A percentile compares a stretch with the other conserved stretches of the same genome.
Conservation (phyloP, 495 filamentous ascomycete genomes). For the Patellaria atrata region DNA sequence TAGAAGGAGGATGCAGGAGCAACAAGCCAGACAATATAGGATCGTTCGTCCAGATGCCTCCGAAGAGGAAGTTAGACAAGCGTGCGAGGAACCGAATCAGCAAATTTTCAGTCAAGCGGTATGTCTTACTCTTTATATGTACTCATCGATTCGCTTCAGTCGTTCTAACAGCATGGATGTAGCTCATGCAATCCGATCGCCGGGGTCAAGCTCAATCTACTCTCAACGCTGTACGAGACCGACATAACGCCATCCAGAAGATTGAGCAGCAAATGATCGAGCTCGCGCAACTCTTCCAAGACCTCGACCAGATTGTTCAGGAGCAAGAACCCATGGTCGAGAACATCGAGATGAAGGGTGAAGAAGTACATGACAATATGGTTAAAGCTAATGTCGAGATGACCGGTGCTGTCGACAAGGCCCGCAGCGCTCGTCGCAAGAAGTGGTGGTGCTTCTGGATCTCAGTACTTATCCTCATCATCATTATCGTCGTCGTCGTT, state of each 20-base stretch:
- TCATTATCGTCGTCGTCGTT: slow-evolving; percentile 34
- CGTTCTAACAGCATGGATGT: slow-evolving; percentile 9
- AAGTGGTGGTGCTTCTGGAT: slow-evolving; percentile 96
- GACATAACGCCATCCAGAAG: slow-evolving; percentile 79
- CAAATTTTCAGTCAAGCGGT: slow-evolving; percentile 74
- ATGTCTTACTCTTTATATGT: slow-evolving; percentile 24
- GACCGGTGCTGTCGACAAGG: slow-evolving; percentile 58
- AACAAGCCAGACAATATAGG: slow-evolving; percentile 75
- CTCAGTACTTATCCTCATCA: slow-evolving; percentile 35
- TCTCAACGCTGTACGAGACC: slow-evolving; percentile 59
- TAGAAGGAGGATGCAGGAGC: slow-evolving; percentile 59
- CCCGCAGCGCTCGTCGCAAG: slow-evolving; percentile 71
- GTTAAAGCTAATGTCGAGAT: slow-evolving; percentile 70
- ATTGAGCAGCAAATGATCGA: slow-evolving; percentile 82
- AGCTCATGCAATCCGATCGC: slow-evolving; percentile 51
- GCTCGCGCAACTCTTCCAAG: slow-evolving; percentile 66
- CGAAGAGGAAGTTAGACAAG: slow-evolving; percentile 64
- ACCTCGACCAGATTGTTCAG: slow-evolving; percentile 67
- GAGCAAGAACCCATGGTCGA: slow-evolving; percentile 67
- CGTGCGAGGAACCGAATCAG: slow-evolving; percentile 52
- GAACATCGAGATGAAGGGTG: slow-evolving; percentile 67
- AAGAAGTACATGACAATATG: slow-evolving; percentile 65
- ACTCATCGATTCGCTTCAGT: neutral
- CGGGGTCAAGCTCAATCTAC: slow-evolving; percentile 65
- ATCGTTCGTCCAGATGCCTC: slow-evolving; percentile 77